Base-by-base conservation (phyloP, 1,139 yeast genomes). In the Pichia sp. region DNA sequence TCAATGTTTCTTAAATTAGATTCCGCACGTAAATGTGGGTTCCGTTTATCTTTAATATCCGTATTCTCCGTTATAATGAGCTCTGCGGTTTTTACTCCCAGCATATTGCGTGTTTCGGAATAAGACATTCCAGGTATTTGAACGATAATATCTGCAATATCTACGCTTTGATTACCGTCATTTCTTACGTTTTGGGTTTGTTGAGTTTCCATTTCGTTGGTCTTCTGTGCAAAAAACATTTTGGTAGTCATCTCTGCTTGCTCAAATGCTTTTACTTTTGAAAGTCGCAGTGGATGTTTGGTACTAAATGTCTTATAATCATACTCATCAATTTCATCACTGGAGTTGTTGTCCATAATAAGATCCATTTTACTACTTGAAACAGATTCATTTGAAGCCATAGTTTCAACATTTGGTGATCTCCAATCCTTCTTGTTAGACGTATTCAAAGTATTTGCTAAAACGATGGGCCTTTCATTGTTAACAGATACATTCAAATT, bases 251-350 rank as follows among this genome's bases (percentile, higher is more conserved):
- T 55, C 46, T 68, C 72, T 0, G 67, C 60, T 43, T 64, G 67
- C 40, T 67, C 67, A 40, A 67, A 55, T 0, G 71, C 71, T 38
- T 60, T 58, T 1, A 68, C 53, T 44, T 64, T 65, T 10, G 70
- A 64, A 16, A 61, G 52, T 38, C 71, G 44, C 32, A 67, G 45
- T 6, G 69, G 68, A 43, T 64, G 67, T 1, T 44, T 49, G 0
- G 67, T 54, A 44, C 64, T 60, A 51, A 67, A 67, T 6, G 67
- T 58, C 44, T 57, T 55, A 46, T 65, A 67, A 40, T 67, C 69
- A 45, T 59, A 63, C 44, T 42, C 54, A 43, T 42, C 37, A 39
- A 45, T 44, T 45, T 39, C 46, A n/a, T 37, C 40, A n/a, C 38
- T 45, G 16, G 32, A 33, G 23, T 45, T 43, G 27, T 39, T 41